These are phyloP conservation scores for Lactarius sp. DNA, from an alignment of 768 basidiomycete species.

Conservation along the genomic window DNA sequence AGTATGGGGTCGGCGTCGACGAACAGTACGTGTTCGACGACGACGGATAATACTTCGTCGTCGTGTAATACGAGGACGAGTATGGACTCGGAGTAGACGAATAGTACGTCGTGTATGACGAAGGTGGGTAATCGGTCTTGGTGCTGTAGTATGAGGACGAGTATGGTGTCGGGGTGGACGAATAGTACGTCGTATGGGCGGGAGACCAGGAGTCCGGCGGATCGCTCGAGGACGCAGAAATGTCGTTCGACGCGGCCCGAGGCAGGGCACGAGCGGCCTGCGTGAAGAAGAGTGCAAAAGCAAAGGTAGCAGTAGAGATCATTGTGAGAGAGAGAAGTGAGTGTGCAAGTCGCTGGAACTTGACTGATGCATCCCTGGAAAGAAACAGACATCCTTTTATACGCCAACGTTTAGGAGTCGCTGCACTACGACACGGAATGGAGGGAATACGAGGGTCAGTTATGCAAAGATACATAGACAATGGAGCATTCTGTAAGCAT, in stretches of 20 bases:
- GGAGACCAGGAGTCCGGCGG: not conserved
- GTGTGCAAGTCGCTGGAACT: not conserved
- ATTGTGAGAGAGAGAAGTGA: constrained; percentile 3
- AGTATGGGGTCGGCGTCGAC: not conserved
- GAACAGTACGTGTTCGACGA: not conserved
- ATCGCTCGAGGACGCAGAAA: not conserved
- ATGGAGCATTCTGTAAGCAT: not conserved
- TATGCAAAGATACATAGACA: not conserved
- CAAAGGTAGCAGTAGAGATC: not conserved
- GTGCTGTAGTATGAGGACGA: not conserved
- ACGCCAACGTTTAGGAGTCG: constrained; percentile 6
- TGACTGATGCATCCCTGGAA: not conserved
- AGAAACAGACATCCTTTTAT: not conserved
- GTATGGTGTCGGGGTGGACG: not conserved
- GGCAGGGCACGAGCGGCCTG: constrained; percentile 1
- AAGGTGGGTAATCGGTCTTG: no score
- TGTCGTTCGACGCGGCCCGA: not conserved
- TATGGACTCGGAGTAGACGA: not conserved
- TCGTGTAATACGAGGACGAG: not conserved
- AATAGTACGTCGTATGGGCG: not conserved
- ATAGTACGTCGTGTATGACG: not conserved
- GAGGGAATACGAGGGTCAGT: not conserved
- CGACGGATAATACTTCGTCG: not conserved
- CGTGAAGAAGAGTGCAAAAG: not conserved
- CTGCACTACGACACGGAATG: not conserved